These are phyloP conservation scores for Bremia lactucae DNA, from an alignment of 352 stramenopile species.

Conservation along the genomic window DNA sequence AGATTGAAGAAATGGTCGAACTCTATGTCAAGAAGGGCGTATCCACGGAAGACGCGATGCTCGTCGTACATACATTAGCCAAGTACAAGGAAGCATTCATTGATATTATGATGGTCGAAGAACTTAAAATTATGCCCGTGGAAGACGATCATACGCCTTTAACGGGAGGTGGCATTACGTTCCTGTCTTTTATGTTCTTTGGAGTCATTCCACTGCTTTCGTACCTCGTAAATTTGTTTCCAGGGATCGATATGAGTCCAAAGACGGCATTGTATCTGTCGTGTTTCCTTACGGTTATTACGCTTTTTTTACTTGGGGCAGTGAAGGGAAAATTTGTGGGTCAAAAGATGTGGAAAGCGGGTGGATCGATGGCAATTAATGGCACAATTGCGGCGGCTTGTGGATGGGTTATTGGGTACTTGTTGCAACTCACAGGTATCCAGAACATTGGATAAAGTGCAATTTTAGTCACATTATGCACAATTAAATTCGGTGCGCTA, in stretches of 20 bases:
- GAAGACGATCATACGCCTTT: slow-evolving; percentile 87
- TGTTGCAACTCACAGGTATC: slow-evolving; percentile 73
- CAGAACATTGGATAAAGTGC: slow-evolving; percentile 47
- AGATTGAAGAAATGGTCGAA: slow-evolving; percentile 95
- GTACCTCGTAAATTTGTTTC: slow-evolving; percentile 86
- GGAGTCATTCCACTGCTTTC: slow-evolving; percentile 89
- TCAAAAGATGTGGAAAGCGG: slow-evolving; percentile 60
- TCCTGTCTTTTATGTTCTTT: slow-evolving; percentile 86
- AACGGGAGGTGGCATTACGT: slow-evolving; percentile 81
- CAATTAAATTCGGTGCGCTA: not conserved
- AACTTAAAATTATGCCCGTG: slow-evolving; percentile 91
- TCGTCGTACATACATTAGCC: slow-evolving; percentile 89
- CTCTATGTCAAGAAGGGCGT: slow-evolving; percentile 91
- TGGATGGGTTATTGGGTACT: slow-evolving; percentile 75
- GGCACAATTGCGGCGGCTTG: slow-evolving; percentile 57
- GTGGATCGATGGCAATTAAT: slow-evolving; percentile 69
- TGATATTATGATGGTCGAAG: slow-evolving; percentile 95
- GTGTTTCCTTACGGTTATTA: slow-evolving; percentile 89
- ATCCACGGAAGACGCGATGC: slow-evolving; percentile 77
- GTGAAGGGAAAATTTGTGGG: slow-evolving; percentile 85
- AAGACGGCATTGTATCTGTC: slow-evolving; percentile 84
- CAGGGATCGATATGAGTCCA: slow-evolving; percentile 42
- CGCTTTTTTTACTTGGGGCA: slow-evolving; percentile 89
- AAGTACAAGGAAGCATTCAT: slow-evolving; percentile 97
- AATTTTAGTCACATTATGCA: slow-evolving; percentile 5